Conservation (phyloP, 768 basidiomycete species). For the Strobilomyces echinocephalus region DNA sequence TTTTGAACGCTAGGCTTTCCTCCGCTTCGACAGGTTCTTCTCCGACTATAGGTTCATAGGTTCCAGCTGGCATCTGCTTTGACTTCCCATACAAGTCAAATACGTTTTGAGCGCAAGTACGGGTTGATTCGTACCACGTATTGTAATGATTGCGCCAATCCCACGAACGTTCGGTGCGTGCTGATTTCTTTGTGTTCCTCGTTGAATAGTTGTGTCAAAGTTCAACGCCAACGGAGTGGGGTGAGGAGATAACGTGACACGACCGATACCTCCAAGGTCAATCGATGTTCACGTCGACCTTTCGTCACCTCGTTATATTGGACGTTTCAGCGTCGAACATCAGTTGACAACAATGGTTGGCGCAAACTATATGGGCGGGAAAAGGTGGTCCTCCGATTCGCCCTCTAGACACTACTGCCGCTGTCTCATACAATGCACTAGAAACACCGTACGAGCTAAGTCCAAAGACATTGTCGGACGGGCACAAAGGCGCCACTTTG, state of each 20-base stretch:
- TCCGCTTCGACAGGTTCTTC: slow-evolving; percentile 13
- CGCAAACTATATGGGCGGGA: slow-evolving; percentile 76
- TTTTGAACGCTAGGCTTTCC: slow-evolving; percentile 10
- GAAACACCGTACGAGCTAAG: slow-evolving; percentile 55
- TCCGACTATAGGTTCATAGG: slow-evolving; percentile 14
- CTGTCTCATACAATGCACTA: slow-evolving; percentile 19
- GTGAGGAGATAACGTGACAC: too few species aligned
- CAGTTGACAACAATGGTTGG: slow-evolving; percentile 44
- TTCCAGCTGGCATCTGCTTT: slow-evolving; percentile 3
- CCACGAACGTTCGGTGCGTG: background rate
- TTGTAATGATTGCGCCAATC: background rate
- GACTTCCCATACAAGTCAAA: background rate
- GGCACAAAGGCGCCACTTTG: slow-evolving; percentile 57
- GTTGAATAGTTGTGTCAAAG: background rate
- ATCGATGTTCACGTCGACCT: too few species aligned
- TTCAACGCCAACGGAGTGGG: too few species aligned
- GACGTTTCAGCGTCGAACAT: background rate
- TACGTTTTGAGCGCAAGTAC: background rate
- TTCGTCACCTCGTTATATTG: background rate
- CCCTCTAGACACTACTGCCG: background rate
- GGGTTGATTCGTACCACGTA: slow-evolving; percentile 12
- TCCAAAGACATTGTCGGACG: slow-evolving; percentile 52
- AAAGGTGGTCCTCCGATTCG: slow-evolving; percentile 38
- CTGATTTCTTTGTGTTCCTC: background rate
- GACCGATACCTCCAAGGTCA: too few species aligned